Evolutionary conservation across 768 basidiomycete species (phyloP).

Genomic region (Leccinum uliginosum): DNA sequence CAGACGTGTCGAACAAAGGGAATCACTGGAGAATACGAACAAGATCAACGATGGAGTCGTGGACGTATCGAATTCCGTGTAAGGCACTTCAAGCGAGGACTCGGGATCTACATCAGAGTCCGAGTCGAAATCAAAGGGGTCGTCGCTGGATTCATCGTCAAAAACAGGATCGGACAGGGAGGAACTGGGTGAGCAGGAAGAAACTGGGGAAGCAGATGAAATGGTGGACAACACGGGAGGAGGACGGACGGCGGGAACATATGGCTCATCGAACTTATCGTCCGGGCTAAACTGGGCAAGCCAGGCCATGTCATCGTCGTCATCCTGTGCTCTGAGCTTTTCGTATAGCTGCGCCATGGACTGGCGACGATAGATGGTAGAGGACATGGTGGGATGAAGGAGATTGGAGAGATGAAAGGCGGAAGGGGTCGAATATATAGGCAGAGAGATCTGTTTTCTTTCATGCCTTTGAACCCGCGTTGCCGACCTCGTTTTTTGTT

Average conservation of each 20-base stretch:
- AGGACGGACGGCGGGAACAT: slow-evolving; percentile 13
- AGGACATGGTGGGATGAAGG: slow-evolving; percentile 22
- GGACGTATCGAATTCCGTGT: slow-evolving; percentile 4
- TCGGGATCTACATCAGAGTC: slow-evolving; percentile 29
- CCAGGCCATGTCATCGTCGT: slow-evolving; percentile 33
- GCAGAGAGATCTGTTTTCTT: slow-evolving; percentile 30
- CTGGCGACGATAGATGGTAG: slow-evolving; percentile 32
- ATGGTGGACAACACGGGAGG: slow-evolving; percentile 23
- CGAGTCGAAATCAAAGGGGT: slow-evolving; percentile 26
- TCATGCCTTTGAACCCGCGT: slow-evolving; percentile 35
- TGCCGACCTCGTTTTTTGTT: slow-evolving; percentile 40
- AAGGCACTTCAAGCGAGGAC: slow-evolving; percentile 15
- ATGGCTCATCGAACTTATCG: slow-evolving; percentile 28
- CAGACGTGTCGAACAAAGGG: slow-evolving; percentile 9
- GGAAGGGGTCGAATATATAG: slow-evolving; percentile 27
- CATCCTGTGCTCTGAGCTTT: slow-evolving; percentile 32
- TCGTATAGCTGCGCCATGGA: slow-evolving; percentile 35
- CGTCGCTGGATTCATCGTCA: slow-evolving; percentile 23
- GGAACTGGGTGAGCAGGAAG: slow-evolving; percentile 22
- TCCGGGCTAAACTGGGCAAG: slow-evolving; percentile 33
- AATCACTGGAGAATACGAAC: slow-evolving; percentile 13
- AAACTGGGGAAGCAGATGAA: slow-evolving; percentile 26
- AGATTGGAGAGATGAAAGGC: slow-evolving; percentile 17
- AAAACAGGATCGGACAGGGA: slow-evolving; percentile 16
- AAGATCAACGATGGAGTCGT: slow-evolving; percentile 19